These are phyloP conservation scores for Nemania diffusa DNA, from an alignment of 2,329 filamentous ascomycete genomes.

Conservation along the genomic window DNA sequence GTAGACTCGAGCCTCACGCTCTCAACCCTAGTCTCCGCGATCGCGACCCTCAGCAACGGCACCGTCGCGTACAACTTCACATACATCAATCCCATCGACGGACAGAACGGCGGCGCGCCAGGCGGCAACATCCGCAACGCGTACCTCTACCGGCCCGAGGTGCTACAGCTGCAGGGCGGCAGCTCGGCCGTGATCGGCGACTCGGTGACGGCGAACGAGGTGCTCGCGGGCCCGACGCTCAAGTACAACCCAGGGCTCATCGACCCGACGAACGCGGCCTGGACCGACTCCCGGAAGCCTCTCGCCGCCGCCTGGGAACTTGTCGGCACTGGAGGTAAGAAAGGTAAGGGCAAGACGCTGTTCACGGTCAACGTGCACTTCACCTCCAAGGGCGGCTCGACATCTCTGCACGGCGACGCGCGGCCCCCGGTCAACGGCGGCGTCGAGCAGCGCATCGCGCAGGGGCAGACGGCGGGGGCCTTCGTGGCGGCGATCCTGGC, in stretches of 20 bases:
- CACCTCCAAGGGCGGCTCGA: slow-evolving; percentile 72
- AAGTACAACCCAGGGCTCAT: slow-evolving; percentile 76
- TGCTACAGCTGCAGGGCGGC: slow-evolving; percentile 68
- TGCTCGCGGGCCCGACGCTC: slow-evolving; percentile 67
- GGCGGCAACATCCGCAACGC: slow-evolving; percentile 78
- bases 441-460: slow-evolving; percentile 64
- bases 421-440: slow-evolving; percentile 74
- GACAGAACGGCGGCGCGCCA: slow-evolving; percentile 71
- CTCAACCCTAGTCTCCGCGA: slow-evolving; percentile 62
- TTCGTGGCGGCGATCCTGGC: slow-evolving; percentile 69
- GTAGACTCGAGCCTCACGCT: slow-evolving; percentile 69
- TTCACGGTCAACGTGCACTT: slow-evolving; percentile 80
- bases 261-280: slow-evolving; percentile 69
- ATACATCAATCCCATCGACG: slow-evolving; percentile 68
- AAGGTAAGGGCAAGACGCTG: slow-evolving; percentile 54
- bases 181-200: slow-evolving; percentile 59
- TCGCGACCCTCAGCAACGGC: slow-evolving; percentile 55
- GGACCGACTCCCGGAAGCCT: slow-evolving; percentile 72
- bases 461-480: slow-evolving; percentile 67
- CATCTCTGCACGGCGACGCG: slow-evolving; percentile 69
- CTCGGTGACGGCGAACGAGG: slow-evolving; percentile 64
- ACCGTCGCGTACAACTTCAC: slow-evolving; percentile 68
- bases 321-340: slow-evolving; percentile 51
- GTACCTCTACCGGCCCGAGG: slow-evolving; percentile 73
- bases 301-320: slow-evolving; percentile 73